Evolutionary conservation across 2,329 filamentous ascomycete genomes (phyloP), one percentile per base, ranked within the genome.

Genomic region (Paecilomyces dactylethromorphus): DNA sequence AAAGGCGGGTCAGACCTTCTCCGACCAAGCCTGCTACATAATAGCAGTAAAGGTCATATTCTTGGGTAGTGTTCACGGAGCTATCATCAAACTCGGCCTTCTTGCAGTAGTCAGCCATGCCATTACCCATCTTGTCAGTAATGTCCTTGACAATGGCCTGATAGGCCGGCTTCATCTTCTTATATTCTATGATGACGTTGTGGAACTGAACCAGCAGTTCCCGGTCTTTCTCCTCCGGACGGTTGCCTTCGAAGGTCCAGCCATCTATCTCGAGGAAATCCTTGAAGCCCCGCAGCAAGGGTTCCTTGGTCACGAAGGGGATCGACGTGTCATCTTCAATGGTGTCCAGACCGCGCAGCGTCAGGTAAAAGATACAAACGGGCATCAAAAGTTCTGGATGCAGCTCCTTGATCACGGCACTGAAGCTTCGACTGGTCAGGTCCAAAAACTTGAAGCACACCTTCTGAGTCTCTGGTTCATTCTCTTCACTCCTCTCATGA

Each of bases 251-350:
- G 72, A 92, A 99, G 5, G 85, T 95, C 94, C 94, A 99, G 56
- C 91, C 92, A 64, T 96, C 90, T 63, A 88, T 76, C 65, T 91
- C 87, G 69, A 97, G 82, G 64, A 88, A 82, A 58, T 88, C 78
- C 71, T 95, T 81, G 75, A 99, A 99, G 53, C 88, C 82, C 62
- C 93, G 86, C 61, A 99, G 81, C 58, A 97, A 77, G 1, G 92
- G 91, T 70, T 95, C 89, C 79, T 99, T 99, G 70, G 84, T 87
- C 64, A 84, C 82, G 45, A 93, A 78, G 2, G 88, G 81, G 61
- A 99, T 88, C 4, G 92, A 96, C 87, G 97, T 97, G 76, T 99
- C 94, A 81, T 99, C 94, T 78, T 99, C 94, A 61, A 99, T 90
- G n/a, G 94, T 99, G 76, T 99, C 94, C 55, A 99, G 84, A 53